Evolutionary conservation across 768 basidiomycete genomes (phyloP).

Genomic region (Rhizopogon salebrosus): DNA sequence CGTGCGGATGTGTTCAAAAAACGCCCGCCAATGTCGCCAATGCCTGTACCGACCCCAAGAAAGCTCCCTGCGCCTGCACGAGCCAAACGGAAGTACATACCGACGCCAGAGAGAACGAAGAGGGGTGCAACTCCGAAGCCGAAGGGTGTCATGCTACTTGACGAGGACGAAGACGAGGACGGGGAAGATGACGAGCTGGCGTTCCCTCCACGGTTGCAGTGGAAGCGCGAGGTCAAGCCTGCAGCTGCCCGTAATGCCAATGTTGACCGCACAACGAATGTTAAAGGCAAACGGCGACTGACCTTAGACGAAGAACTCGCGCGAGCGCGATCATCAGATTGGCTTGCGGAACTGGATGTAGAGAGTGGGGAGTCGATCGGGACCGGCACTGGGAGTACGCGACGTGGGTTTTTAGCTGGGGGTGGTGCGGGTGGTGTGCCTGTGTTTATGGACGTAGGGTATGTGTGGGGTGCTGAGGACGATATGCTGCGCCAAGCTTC

Average conservation of each 20-base stretch:
- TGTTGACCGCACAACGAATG: slow-evolving; percentile 1
- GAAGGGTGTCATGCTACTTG: slow-evolving; percentile 10
- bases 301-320: slow-evolving; percentile 72
- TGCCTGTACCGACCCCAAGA: slow-evolving; percentile 48
- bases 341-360: slow-evolving; percentile 31
- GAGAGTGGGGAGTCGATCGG: slow-evolving; percentile 43
- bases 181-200: slow-evolving; percentile 33
- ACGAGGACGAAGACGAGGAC: slow-evolving; percentile 25
- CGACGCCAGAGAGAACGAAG: slow-evolving; percentile 13
- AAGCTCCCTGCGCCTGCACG: slow-evolving; percentile 56
- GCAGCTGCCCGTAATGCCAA: background rate
- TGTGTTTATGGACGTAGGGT: slow-evolving; percentile 67
- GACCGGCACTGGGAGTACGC: slow-evolving; percentile 50
- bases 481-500: slow-evolving; percentile 16
- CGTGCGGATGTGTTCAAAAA: slow-evolving; percentile 43
- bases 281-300: slow-evolving; percentile 31
- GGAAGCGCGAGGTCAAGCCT: background rate
- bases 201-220: slow-evolving; percentile 19
- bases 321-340: slow-evolving; percentile 28
- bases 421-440: slow-evolving; percentile 71
- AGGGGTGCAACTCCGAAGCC: slow-evolving; percentile 27
- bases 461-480: slow-evolving; percentile 47
- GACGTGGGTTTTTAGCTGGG: slow-evolving; percentile 63
- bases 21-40: slow-evolving; percentile 60
- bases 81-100: background rate